These are phyloP conservation scores for Aspergillus taichungensis DNA, from an alignment of 495 filamentous ascomycete species.

Conservation along the genomic window DNA sequence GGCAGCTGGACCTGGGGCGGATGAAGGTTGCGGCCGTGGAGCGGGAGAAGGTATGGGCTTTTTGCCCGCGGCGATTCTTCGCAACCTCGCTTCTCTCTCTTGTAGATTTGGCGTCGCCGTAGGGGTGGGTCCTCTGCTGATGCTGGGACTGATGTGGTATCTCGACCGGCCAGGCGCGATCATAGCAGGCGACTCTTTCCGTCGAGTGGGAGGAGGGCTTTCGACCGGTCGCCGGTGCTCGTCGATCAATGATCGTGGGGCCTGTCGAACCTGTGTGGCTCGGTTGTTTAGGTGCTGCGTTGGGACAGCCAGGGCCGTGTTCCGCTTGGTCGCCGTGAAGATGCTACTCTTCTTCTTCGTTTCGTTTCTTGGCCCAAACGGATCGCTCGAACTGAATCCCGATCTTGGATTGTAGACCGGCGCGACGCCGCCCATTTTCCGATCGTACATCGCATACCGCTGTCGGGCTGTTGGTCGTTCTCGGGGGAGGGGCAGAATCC, in stretches of 20 bases:
- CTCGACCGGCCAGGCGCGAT: slow-evolving; percentile 17
- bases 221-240: slow-evolving; percentile 27
- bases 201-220: slow-evolving; percentile 7
- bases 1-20: background rate
- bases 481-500: slow-evolving; percentile 15
- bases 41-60: slow-evolving; percentile 3
- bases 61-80: slow-evolving; percentile 20
- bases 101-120: slow-evolving; percentile 12
- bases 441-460: slow-evolving; percentile 18
- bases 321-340: slow-evolving; percentile 28
- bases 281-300: slow-evolving; percentile 31
- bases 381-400: slow-evolving; percentile 3
- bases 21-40: background rate
- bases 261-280: slow-evolving; percentile 28
- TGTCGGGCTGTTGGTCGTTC: slow-evolving; percentile 18
- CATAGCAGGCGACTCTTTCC: slow-evolving; percentile 3
- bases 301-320: slow-evolving; percentile 29
- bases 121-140: slow-evolving; percentile 2
- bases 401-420: slow-evolving; percentile 8
- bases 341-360: slow-evolving; percentile 29
- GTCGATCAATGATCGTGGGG: slow-evolving; percentile 35
- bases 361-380: slow-evolving; percentile 8
- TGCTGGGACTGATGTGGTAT: background rate
- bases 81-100: slow-evolving; percentile 24
- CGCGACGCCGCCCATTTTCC: slow-evolving; percentile 18